Conservation (phyloP, 495 filamentous ascomycete genomes). For the Neurospora sp. region DNA sequence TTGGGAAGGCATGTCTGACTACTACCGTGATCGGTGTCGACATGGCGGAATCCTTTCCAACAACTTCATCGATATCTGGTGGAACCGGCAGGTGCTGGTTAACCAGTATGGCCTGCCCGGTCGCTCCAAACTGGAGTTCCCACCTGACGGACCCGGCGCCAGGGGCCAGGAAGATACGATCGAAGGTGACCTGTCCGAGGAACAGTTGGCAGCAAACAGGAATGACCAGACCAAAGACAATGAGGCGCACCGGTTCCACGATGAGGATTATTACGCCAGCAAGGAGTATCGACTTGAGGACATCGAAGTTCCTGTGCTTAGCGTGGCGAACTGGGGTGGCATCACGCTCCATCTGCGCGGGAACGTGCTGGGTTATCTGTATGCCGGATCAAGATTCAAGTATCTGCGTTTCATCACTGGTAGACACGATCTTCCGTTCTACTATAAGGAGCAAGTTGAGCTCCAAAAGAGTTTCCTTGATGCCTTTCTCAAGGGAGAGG, state of each 20-base stretch:
- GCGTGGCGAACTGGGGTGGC: conserved; percentile 57
- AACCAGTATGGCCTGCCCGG: conserved; percentile 51
- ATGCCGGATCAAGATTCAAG: conserved; percentile 51
- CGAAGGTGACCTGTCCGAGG: conserved; percentile 43
- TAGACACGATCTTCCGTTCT: conserved; percentile 62
- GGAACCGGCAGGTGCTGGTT: conserved; percentile 50
- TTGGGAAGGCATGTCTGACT: conserved; percentile 63
- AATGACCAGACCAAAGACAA: conserved; percentile 54
- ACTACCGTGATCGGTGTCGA: conserved; percentile 51
- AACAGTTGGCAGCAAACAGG: conserved; percentile 40
- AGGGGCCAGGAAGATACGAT: conserved; percentile 47
- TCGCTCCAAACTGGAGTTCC: conserved; percentile 16
- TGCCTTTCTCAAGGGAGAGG: conserved; percentile 57
- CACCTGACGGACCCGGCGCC: conserved; percentile 26
- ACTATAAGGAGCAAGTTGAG: conserved; percentile 54
- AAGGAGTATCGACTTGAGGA: conserved; percentile 52
- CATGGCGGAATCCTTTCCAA: conserved; percentile 59
- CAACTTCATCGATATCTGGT: conserved; percentile 54
- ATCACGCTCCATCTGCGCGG: conserved; percentile 54
- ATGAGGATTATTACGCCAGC: conserved; percentile 50
- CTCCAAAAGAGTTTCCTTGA: conserved; percentile 55
- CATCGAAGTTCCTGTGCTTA: conserved; percentile 51
- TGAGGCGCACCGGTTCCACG: conserved; percentile 40
- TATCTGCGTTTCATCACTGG: conserved; percentile 59
- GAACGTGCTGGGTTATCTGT: conserved; percentile 52